Evolutionary conservation across 78 protist genomes (phyloP).

Genomic region (Dictyostelium capitatum): DNA sequence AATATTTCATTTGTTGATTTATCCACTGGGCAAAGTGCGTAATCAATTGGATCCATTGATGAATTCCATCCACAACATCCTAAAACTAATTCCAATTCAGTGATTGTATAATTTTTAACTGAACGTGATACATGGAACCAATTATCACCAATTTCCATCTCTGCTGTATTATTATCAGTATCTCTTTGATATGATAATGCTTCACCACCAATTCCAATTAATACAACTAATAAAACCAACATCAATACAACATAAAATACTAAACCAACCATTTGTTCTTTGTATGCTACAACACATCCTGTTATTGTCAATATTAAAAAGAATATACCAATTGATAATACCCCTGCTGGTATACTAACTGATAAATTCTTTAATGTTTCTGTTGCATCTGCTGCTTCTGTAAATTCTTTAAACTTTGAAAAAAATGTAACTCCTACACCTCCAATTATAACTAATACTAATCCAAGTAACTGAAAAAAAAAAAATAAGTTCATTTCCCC

Average conservation of each 20-base stretch:
- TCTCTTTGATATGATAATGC: conserved; percentile 27
- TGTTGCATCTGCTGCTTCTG: neutral
- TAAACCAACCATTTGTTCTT: conserved; percentile 36
- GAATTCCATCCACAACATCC: conserved; percentile 35
- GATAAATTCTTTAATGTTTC: neutral
- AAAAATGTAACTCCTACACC: conserved; percentile 20
- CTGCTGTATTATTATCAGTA: neutral
- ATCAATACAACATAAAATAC: conserved; percentile 56
- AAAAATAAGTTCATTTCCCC: no score
- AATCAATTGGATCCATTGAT: neutral
- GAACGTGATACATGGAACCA: neutral
- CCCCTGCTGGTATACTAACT: conserved; percentile 44
- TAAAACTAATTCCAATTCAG: neutral
- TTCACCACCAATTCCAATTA: conserved; percentile 77
- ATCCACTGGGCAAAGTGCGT: neutral
- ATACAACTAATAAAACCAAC: conserved; percentile 54
- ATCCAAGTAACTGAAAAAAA: neutral
- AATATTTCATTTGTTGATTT: neutral
- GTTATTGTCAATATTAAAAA: conserved; percentile 44
- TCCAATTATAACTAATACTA: conserved; percentile 29
- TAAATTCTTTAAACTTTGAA: conserved; percentile 4
- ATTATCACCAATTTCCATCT: neutral
- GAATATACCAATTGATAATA: conserved; percentile 63
- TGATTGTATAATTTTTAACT: neutral
- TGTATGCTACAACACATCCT: conserved; percentile 68